These are phyloP conservation scores for Dactylonectria estremocensis DNA, from an alignment of 2,329 filamentous ascomycete species.

Conservation along the genomic window DNA sequence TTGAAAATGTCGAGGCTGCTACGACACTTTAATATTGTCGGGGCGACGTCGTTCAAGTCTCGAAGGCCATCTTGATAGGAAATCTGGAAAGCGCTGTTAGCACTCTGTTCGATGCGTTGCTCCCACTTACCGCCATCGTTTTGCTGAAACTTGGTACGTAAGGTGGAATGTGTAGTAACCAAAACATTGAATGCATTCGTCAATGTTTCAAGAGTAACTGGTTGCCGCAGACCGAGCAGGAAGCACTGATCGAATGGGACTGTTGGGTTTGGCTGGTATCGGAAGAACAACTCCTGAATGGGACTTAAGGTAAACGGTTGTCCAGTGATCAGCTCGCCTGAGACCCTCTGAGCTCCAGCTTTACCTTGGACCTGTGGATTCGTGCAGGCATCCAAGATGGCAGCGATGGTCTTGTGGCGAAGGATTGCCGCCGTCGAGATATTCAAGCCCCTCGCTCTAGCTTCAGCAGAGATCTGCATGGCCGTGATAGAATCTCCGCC, in stretches of 20 bases:
- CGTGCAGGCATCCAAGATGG: constrained; percentile 8
- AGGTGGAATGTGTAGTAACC: constrained; percentile 21
- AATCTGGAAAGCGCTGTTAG: constrained; percentile 7
- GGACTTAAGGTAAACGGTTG: constrained; percentile 20
- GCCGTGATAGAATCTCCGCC: constrained; percentile 66
- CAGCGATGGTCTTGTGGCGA: constrained; percentile 22
- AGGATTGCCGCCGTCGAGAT: constrained; percentile 27
- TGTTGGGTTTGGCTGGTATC: constrained; percentile 7
- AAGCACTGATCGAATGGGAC: constrained; percentile 23
- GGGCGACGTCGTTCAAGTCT: neutral
- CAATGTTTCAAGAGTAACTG: neutral
- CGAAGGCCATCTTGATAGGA: neutral
- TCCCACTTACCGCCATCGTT: constrained; percentile 7
- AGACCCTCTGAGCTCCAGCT: neutral
- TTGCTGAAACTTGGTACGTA: constrained; percentile 21
- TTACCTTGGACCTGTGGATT: neutral
- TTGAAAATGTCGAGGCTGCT: constrained; percentile 20
- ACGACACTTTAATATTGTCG: no score
- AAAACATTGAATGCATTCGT: constrained; percentile 8
- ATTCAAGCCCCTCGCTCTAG: constrained; percentile 13
- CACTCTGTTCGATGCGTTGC: neutral
- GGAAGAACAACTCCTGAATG: constrained; percentile 20
- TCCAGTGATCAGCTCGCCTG: neutral
- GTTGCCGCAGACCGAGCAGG: constrained; percentile 12
- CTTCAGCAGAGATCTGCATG: constrained; percentile 45